Base-by-base conservation (phyloP, 2,329 filamentous ascomycete genomes). In the Apiospora kogelbergensis region DNA sequence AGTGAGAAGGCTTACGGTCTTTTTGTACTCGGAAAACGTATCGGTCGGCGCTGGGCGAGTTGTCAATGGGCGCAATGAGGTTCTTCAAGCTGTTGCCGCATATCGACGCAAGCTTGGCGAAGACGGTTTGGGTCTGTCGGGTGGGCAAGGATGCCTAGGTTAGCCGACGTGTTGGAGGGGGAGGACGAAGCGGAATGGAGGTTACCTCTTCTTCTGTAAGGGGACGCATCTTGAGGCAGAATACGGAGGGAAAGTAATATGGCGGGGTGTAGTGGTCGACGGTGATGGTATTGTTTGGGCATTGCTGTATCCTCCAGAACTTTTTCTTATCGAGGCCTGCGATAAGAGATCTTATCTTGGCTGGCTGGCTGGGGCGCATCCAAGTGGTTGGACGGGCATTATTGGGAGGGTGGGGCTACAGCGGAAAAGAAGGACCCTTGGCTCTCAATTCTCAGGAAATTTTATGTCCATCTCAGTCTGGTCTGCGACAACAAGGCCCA, bases 71-170 rank as follows among this genome's bases (percentile, higher is more conserved):
- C 64, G 91, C 89, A 75, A 95, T 94, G 74, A 98, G 88, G 81
- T 94, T 90, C 65, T 94, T 95, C 74, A 98, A 88, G 22, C 93
- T 95, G 76, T 88, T 89, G 74, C 95, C 94, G 30, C 93, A 96
- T 85, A 98, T 99, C 81, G 94, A 93, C 69, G 96, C 96, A 48
- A 99, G 89, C 85, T 98, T 97, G 75, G 91, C 89, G 81, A 98
- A 97, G 76, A 98, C 89, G 1, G 92, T 93, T 80, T 93, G 89
- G 69, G 91, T 93, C 82, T 94, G 92, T 77, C 85, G 81, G 80
- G 94, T 94, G 68, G 94, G 96, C 73, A 97, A 89, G 67, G 91
- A 89, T 97, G 97, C 63, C 76, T 88, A 40, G 40, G 40, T 41
- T 11, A 63, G 33, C 24, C 63, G 20, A 26, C 24, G 17, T n/a